A percentile compares a stretch with the other conserved stretches of the same genome.
phyloP scores from a whole-genome alignment of 78 protist genomes.

The Cavenderia fasciculata region DNA sequence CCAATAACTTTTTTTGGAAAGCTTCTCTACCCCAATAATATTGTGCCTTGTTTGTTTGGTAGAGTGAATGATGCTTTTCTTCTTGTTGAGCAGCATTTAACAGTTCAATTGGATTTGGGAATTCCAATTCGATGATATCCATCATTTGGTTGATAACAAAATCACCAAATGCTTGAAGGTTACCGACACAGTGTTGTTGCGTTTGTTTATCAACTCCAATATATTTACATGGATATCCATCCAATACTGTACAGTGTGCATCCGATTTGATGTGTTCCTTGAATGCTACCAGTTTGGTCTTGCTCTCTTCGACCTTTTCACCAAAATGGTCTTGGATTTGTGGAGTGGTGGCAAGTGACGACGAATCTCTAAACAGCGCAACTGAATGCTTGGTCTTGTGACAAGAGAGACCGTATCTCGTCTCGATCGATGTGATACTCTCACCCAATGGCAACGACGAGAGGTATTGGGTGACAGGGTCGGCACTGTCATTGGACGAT shows the following conservation, averaged over 20 bases:
- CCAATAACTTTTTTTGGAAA: conserved; percentile 39
- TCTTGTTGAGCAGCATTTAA: conserved; percentile 1
- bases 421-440: conserved; percentile 53
- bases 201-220: conserved; percentile 18
- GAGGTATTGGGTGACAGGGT: conserved; percentile 14
- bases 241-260: background rate
- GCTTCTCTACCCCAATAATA: conserved; percentile 48
- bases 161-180: conserved; percentile 37
- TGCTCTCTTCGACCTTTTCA: conserved; percentile 11
- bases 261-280: background rate
- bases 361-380: conserved; percentile 13
- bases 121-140: conserved; percentile 47
- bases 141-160: conserved; percentile 17
- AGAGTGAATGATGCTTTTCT: background rate
- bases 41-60: background rate
- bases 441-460: conserved; percentile 23
- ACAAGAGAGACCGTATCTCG: conserved; percentile 14
- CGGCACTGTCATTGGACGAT: background rate
- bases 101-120: conserved; percentile 28
- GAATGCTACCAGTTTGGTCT: background rate
- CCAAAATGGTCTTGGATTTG: background rate
- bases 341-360: conserved; percentile 7
- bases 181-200: too few relatives aligned
- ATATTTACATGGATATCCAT: conserved; percentile 30
- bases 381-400: conserved; percentile 17